A percentile compares a stretch with the other conserved stretches of the same genome.
phyloP scores from a whole-genome alignment of 1,284 basidiomycete genomes.

The Neolentinus lepideus region DNA sequence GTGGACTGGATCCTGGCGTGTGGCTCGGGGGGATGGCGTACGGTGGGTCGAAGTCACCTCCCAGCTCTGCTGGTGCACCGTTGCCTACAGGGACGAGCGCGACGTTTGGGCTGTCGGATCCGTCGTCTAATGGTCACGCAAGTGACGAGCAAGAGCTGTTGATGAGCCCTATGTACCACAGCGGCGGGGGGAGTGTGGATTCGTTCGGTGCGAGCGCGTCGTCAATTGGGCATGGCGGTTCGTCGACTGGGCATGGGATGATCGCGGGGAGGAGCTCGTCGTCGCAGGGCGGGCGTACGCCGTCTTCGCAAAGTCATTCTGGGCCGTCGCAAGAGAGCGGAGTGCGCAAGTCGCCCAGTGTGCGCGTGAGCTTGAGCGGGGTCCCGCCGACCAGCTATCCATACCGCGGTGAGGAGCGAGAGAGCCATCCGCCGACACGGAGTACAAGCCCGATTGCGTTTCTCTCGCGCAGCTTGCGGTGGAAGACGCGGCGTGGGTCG shows the following conservation, averaged over 20 bases:
- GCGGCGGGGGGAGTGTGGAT: neutral
- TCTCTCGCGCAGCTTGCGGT: neutral
- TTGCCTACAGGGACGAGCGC: neutral
- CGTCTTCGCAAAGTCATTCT: neutral
- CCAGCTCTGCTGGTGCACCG: neutral
- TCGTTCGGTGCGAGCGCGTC: neutral
- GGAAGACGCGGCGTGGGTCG: neutral
- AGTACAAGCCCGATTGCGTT: neutral
- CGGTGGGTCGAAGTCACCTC: neutral
- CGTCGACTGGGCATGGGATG: neutral
- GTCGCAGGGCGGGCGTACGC: neutral
- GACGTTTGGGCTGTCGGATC: neutral
- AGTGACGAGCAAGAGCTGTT: neutral
- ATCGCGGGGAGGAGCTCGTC: neutral
- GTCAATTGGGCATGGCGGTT: neutral
- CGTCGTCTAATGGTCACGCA: neutral
- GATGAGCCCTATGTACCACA: neutral
- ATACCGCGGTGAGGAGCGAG: neutral
- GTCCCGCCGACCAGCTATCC: neutral
- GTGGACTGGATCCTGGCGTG: neutral
- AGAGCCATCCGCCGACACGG: neutral
- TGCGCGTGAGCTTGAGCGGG: neutral
- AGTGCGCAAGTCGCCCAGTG: neutral
- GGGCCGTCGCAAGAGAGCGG: neutral
- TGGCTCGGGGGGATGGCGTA: slow-evolving; percentile 2